Base-by-base conservation (phyloP, 495 filamentous ascomycete species). In the Copromyces sp. region DNA sequence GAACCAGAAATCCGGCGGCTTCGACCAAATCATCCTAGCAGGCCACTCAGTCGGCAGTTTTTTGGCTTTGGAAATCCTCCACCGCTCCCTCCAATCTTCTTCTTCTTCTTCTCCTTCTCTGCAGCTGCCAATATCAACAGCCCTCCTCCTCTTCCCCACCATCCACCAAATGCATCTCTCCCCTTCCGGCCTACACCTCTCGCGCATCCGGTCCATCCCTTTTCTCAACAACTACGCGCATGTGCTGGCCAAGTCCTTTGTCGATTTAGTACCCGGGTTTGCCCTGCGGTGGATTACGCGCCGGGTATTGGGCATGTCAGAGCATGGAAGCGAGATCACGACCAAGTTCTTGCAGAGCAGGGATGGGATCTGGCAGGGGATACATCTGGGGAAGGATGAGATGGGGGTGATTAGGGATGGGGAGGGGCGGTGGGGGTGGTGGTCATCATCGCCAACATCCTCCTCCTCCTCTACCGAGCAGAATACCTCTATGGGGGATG, bases 31-130 rank as follows among this genome's bases (percentile, higher is more conserved):
- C 3, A 86, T 97, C 32, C 83, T 98, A 7, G 88, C 96, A 38
- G 93, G 92, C 1, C 93, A 97, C 78, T 95, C 93, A 0, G 92
- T 97, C 3, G 93, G 93, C 32, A 82, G 88, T 0, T 96, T 92
- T 78, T 90, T 97, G 9, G 80, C 88, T n/a, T 85, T 94, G 74
- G 93, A 95, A 81, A 78, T 93, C 9, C 83, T 93, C 38, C 82
- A 89, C 42, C 83, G 87, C 9, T 73, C 77, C 38, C 75, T 78
- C 11, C 44, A 45, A 3, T 40, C 41, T 47, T 9, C 45, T 3
- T 40, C 41, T 47, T 9, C 45, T 3, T 29, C 45, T 3, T 29
- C 45, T 3, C 12, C 3, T 4, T 1, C 16, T 16, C 41, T 3
- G 4, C 12, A 11, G 6, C 2, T 44, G 1, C 47, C 47, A 29